Base-by-base conservation (phyloP, 2,329 filamentous ascomycete species). In the Colletotrichum sp. region DNA sequence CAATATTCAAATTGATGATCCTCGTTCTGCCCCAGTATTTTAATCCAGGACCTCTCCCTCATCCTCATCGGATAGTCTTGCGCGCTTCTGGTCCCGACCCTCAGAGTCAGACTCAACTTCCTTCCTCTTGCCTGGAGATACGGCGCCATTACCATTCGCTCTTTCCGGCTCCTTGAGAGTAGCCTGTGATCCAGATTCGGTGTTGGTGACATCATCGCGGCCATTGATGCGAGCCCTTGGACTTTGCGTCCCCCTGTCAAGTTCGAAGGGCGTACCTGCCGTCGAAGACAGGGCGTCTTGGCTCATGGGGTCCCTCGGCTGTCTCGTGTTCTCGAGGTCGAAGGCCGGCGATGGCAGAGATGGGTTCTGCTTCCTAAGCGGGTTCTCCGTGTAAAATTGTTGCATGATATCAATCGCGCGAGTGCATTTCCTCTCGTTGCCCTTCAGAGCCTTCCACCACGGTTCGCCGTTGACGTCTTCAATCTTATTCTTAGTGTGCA, bases 381-480 rank as follows among this genome's bases (percentile, higher is more conserved):
- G 92, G 82, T 93, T 93, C 82, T 93, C 91, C 57, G 84, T 86
- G 82, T 93, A 93, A 80, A 93, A 93, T 77, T 91, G 92, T 44
- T 92, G 91, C 88, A 98, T 94, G 70, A 95, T 89, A 71, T 94
- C 93, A 79, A 96, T 95, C 6, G 95, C 95, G 79, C 90, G 90
- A 57, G 90, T 86, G 78, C 98, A 94, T 77, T 94, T 92, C 27
- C 89, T 88, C 79, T 96, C 89, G 78, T 93, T 91, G 44, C 96
- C 94, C 39, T 92, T 91, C 69, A 98, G 86, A 72, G 92, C 90
- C 76, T 93, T 93, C 96, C 96, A 99, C 97, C 97, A 99, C 0
- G 96, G 90, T 79, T 92, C 90, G 49, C 94, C 95, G 68, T 93
- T 87, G 57, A 93, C 88, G 79, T 98, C 95, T 78, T 95, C 93